These are phyloP conservation scores for Aurantiochytrium sp. DNA, from an alignment of 108 stramenopile genomes.

Conservation along the genomic window DNA sequence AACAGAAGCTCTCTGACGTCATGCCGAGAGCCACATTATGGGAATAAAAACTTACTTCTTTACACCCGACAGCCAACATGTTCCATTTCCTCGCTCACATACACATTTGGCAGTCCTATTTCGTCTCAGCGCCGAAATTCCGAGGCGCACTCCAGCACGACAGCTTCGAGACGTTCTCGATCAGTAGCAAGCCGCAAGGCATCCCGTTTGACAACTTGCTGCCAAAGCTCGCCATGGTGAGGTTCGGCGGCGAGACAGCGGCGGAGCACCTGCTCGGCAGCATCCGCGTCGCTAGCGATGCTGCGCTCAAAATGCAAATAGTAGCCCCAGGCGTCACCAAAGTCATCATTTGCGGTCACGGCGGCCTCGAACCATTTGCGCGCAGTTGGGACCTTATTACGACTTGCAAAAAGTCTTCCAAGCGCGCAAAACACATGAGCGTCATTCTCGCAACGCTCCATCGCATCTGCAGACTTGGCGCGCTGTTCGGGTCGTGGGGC, in stretches of 20 bases:
- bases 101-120: too few relatives aligned
- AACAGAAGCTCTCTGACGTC: too few relatives aligned
- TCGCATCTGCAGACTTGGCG: not conserved
- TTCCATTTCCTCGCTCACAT: too few relatives aligned
- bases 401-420: not conserved
- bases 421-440: not conserved
- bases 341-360: not conserved
- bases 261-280: not conserved
- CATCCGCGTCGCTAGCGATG: not conserved
- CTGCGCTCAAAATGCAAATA: not conserved
- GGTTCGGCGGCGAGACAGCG: not conserved
- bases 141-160: not conserved
- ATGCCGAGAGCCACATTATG: too few relatives aligned
- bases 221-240: not conserved
- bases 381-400: not conserved
- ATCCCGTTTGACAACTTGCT: not conserved
- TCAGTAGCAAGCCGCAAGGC: not conserved
- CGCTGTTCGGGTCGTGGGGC: constrained; percentile 70
- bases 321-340: not conserved
- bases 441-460: not conserved
- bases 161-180: not conserved
- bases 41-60: too few relatives aligned
- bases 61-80: too few relatives aligned
- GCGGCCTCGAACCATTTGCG: not conserved
- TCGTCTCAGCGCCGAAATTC: too few relatives aligned